Conservation (phyloP, 176 grass and related monocot genomes). For the Poa pratensis region DNA sequence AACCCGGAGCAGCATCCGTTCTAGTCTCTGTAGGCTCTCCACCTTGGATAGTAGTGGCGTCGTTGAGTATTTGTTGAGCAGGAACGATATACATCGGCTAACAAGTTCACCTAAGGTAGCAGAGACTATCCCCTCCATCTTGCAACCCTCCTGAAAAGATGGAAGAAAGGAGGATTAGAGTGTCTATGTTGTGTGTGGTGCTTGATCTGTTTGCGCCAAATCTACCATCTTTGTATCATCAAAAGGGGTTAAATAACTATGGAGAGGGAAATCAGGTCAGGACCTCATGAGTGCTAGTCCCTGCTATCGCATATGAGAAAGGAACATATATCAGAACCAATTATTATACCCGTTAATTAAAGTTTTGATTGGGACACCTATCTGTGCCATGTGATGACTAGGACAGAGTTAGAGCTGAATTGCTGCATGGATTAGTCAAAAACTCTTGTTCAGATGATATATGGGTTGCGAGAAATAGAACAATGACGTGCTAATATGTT, state of each 20-base stretch:
- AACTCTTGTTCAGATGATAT: too few relatives aligned
- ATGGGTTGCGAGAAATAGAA: too few relatives aligned
- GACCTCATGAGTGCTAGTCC: neutral
- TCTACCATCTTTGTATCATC: neutral
- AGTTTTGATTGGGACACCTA: neutral
- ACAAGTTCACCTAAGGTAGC: slow-evolving; percentile 13
- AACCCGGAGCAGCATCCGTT: slow-evolving; percentile 18
- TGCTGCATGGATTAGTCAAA: neutral
- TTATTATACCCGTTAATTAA: neutral
- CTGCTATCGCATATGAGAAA: neutral
- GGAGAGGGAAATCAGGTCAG: neutral
- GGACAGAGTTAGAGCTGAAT: neutral
- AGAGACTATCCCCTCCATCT: slow-evolving; percentile 11
- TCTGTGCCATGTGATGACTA: neutral
- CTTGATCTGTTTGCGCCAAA: neutral
- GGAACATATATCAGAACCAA: neutral
- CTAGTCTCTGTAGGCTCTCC: slow-evolving; percentile 12
- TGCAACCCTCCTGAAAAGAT: neutral
- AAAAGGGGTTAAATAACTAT: neutral
- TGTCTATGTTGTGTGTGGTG: neutral
- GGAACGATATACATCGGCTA: slow-evolving; percentile 26
- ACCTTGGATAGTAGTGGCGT: neutral
- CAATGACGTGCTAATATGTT: neutral
- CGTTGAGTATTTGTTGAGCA: slow-evolving; percentile 1
- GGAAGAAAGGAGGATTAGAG: neutral